Percentiles rank a stretch among this genome's conserved stretches.
Conservation (phyloP, 2,329 filamentous ascomycete genomes). For the Neofusicoccum kwambonambiense region DNA sequence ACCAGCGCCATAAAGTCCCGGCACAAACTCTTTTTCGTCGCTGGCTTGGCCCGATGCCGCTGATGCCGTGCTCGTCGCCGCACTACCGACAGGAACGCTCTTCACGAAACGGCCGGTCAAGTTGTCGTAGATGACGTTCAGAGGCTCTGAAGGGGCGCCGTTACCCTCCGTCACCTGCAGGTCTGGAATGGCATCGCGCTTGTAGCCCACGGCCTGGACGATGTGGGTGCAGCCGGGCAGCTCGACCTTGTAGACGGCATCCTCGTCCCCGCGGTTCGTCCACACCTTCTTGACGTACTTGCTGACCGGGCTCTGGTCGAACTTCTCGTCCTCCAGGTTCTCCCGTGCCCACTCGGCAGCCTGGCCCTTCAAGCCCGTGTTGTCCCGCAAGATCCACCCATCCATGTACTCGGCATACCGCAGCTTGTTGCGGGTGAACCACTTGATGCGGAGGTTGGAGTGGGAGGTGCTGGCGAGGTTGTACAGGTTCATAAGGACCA, state of each 20-base stretch:
- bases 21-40: constrained; percentile 36
- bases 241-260: constrained; percentile 44
- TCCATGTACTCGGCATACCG: constrained; percentile 63
- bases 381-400: constrained; percentile 64
- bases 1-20: constrained; percentile 59
- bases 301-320: constrained; percentile 33
- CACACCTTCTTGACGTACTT: constrained; percentile 34
- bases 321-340: constrained; percentile 53
- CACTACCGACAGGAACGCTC: not conserved
- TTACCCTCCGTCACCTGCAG: constrained; percentile 37
- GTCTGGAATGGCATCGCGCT: constrained; percentile 49
- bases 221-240: constrained; percentile 54
- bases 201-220: constrained; percentile 61
- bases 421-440: constrained; percentile 61
- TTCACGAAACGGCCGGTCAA: constrained; percentile 32
- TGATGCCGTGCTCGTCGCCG: constrained; percentile 48
- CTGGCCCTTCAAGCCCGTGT: constrained; percentile 63
- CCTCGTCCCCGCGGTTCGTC: constrained; percentile 48
- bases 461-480: constrained; percentile 53
- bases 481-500: constrained; percentile 62
- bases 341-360: constrained; percentile 60
- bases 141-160: constrained; percentile 30
- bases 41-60: constrained; percentile 19
- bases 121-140: constrained; percentile 30
- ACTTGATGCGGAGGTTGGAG: constrained; percentile 56